These are phyloP conservation scores for Chlorella sorokiniana DNA, from an alignment of 139 green algal species.

Conservation along the genomic window DNA sequence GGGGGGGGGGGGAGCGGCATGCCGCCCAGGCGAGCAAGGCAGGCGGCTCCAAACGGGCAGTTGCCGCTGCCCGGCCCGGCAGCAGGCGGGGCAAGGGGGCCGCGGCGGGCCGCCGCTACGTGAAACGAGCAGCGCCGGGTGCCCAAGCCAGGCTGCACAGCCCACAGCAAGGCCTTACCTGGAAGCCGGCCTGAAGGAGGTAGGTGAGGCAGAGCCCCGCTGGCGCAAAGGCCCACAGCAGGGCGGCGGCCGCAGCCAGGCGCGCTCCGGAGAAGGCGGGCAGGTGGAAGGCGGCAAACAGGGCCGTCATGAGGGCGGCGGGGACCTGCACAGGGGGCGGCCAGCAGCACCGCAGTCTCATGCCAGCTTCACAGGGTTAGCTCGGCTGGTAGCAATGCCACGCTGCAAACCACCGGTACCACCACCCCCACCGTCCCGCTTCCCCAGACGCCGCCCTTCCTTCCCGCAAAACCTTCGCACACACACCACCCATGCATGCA, in stretches of 20 bases:
- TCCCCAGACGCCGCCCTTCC: not conserved
- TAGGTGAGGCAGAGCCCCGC: slow-evolving; percentile 69
- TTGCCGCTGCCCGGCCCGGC: no score
- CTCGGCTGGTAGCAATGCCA: not conserved
- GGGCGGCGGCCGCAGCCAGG: slow-evolving; percentile 49
- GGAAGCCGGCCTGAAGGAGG: slow-evolving; percentile 64
- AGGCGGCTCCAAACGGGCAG: no score
- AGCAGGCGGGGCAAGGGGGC: no score
- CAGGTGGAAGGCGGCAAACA: slow-evolving; percentile 44
- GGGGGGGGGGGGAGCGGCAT: no score
- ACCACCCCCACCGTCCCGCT: not conserved
- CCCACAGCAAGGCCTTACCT: slow-evolving; percentile 38
- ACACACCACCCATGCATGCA: not conserved
- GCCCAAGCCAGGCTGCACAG: not conserved
- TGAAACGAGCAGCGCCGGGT: not conserved
- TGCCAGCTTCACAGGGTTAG: not conserved
- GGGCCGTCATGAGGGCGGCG: slow-evolving; percentile 30
- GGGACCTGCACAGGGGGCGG: slow-evolving; percentile 11
- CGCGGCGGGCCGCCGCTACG: no score
- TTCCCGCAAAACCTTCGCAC: no score
- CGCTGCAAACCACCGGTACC: not conserved
- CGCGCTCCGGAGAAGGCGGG: slow-evolving; percentile 54
- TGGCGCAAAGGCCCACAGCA: slow-evolving; percentile 59
- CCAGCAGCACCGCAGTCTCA: not conserved
- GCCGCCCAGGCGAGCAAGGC: no score